Evolutionary conservation across 441 rosid species (phyloP).

Genomic region (Erodium trifolium): DNA sequence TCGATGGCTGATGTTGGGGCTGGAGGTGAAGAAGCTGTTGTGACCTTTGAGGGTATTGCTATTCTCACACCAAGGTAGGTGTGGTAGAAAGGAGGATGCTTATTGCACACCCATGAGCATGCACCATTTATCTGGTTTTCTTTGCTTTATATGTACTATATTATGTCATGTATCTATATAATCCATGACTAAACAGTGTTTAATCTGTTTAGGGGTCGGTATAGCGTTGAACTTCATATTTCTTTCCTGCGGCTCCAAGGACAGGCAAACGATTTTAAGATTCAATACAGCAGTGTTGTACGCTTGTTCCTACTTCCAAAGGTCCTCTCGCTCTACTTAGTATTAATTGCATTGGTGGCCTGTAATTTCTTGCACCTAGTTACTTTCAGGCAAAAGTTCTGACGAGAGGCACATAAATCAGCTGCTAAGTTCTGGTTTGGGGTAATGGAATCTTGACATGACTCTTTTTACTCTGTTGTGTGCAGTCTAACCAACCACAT

Average conservation of each 20-base stretch:
- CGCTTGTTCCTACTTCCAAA: slow-evolving; percentile 92
- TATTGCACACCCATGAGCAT: neutral
- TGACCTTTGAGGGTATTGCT: slow-evolving; percentile 82
- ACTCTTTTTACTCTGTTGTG: slow-evolving; percentile 17
- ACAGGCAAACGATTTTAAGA: slow-evolving; percentile 95
- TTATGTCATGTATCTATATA: neutral
- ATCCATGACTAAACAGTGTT: slow-evolving; percentile 11
- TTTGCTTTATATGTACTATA: neutral
- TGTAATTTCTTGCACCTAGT: neutral
- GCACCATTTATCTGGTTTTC: neutral
- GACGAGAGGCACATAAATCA: neutral
- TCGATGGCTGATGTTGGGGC: slow-evolving; percentile 79
- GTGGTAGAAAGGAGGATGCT: neutral
- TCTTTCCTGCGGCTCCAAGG: slow-evolving; percentile 88
- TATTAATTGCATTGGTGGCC: neutral
- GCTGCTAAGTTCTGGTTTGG: neutral
- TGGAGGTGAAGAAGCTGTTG: slow-evolving; percentile 86
- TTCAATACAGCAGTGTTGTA: slow-evolving; percentile 94
- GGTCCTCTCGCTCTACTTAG: slow-evolving; percentile 29
- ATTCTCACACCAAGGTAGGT: slow-evolving; percentile 88
- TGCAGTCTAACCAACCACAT: slow-evolving; percentile 90
- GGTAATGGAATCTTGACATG: neutral
- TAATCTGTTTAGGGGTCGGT: slow-evolving; percentile 67
- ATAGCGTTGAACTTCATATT: slow-evolving; percentile 88
- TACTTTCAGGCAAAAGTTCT: neutral